Evolutionary conservation across 1,284 basidiomycete genomes (phyloP).

Genomic region (Cystobasidiaceae sp.): DNA sequence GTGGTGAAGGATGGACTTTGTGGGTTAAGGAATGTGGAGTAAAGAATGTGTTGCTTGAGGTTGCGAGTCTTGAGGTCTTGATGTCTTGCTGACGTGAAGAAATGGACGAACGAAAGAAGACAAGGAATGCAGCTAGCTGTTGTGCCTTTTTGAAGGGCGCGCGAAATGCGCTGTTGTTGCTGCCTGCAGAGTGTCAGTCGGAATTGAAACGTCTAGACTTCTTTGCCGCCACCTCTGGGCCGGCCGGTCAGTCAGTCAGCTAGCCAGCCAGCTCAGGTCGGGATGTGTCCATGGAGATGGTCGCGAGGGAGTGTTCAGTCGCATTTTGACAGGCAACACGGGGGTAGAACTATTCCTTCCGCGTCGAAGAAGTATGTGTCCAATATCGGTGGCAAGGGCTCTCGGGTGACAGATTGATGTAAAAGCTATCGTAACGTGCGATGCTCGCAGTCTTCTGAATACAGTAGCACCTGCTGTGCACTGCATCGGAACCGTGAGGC

Average conservation of each 20-base stretch:
- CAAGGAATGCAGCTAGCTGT: not conserved
- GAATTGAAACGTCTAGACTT: not conserved
- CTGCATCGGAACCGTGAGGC: too few relatives aligned
- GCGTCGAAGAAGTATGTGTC: too few relatives aligned
- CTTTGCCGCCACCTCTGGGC: not conserved
- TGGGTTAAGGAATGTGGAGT: not conserved
- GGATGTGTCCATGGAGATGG: too few relatives aligned
- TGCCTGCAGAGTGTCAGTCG: not conserved
- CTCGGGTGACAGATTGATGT: not conserved
- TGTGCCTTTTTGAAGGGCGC: not conserved
- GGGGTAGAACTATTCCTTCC: too few relatives aligned
- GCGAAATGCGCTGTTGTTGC: too few relatives aligned
- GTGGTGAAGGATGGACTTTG: not conserved
- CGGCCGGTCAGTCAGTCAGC: too few relatives aligned
- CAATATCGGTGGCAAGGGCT: too few relatives aligned
- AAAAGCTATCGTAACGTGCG: not conserved
- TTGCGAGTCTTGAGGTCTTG: not conserved
- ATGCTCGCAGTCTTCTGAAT: not conserved
- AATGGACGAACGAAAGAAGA: not conserved
- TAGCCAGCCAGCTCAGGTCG: too few relatives aligned
- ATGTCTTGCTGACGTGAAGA: not conserved
- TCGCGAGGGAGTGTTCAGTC: too few relatives aligned
- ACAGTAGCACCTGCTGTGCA: not conserved
- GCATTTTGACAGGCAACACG: too few relatives aligned
- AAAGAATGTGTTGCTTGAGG: conserved; percentile 18